A percentile compares a stretch with the other conserved stretches of the same genome.
Conservation (phyloP, 371 early-diverging fungal species). For the Cokeromyces recurvatus region DNA sequence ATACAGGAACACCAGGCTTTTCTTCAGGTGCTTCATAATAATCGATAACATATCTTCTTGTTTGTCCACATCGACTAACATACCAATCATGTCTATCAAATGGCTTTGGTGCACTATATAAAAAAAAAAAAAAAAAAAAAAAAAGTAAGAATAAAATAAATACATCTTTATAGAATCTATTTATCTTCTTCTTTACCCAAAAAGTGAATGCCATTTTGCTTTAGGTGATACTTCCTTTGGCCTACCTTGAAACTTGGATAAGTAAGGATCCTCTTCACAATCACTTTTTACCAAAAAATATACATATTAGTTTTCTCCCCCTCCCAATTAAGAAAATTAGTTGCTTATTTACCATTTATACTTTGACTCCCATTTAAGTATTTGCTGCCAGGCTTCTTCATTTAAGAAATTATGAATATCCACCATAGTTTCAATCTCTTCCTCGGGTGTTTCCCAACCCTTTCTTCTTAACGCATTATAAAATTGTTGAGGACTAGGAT, state of each 20-base stretch:
- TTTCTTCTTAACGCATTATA: constrained; percentile 94
- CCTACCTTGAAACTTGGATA: constrained; percentile 79
- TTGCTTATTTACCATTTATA: constrained; percentile 56
- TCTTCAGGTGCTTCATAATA: constrained; percentile 71
- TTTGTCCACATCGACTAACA: constrained; percentile 67
- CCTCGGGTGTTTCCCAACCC: constrained; percentile 89
- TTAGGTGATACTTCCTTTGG: constrained; percentile 76
- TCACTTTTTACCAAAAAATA: constrained; percentile 24
- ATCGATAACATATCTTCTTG: constrained; percentile 76
- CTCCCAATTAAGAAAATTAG: not conserved
- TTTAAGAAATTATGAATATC: constrained; percentile 97
- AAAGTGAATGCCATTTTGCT: constrained; percentile 60
- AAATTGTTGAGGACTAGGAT: constrained; percentile 95
- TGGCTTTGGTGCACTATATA: constrained; percentile 54
- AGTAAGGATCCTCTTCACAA: constrained; percentile 59
- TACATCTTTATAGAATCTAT: not conserved
- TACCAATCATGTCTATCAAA: constrained; percentile 85
- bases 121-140: not conserved
- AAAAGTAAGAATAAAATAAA: too few species aligned
- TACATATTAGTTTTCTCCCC: too few species aligned
- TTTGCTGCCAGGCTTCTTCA: constrained; percentile 92
- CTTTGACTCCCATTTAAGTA: constrained; percentile 87
- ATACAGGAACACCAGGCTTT: constrained; percentile 63
- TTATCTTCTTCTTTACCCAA: constrained; percentile 48
- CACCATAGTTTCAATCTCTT: constrained; percentile 88